Evolutionary conservation across 179 eudicot genomes (phyloP).

Genomic region (Monotropa hypopitys): DNA sequence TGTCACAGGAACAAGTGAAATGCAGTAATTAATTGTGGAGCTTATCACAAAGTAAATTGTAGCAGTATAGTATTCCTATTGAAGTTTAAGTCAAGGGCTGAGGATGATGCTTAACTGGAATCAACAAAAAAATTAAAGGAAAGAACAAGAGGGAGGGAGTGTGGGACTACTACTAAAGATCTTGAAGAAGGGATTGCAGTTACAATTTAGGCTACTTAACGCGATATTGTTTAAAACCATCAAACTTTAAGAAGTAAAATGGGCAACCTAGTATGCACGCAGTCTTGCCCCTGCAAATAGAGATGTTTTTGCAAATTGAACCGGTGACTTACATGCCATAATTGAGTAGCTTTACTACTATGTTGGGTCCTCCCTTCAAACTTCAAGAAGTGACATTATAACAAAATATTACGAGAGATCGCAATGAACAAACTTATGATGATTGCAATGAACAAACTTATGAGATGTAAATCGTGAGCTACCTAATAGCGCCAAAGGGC

Average conservation of each 20-base stretch:
- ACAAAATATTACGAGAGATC: neutral
- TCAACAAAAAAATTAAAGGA: neutral
- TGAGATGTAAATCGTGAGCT: neutral
- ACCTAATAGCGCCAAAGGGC: neutral
- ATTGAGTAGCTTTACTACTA: too few relatives aligned
- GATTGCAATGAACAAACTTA: neutral
- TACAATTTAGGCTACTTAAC: neutral
- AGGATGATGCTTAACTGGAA: neutral
- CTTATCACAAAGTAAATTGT: neutral
- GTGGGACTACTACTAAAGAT: neutral
- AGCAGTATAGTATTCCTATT: neutral
- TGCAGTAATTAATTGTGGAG: neutral
- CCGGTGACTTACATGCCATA: too few relatives aligned
- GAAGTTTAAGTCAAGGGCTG: neutral
- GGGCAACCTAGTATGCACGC: too few relatives aligned
- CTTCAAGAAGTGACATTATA: neutral
- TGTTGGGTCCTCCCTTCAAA: too few relatives aligned
- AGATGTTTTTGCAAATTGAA: too few relatives aligned
- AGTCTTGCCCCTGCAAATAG: too few relatives aligned
- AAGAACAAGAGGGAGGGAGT: neutral
- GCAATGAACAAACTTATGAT: neutral
- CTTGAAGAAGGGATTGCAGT: neutral
- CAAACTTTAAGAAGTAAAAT: neutral
- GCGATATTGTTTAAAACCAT: neutral
- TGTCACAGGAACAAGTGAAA: conserved; percentile 18